phyloP scores from a whole-genome alignment of 2,329 filamentous ascomycete genomes.

The Amphichorda felina region DNA sequence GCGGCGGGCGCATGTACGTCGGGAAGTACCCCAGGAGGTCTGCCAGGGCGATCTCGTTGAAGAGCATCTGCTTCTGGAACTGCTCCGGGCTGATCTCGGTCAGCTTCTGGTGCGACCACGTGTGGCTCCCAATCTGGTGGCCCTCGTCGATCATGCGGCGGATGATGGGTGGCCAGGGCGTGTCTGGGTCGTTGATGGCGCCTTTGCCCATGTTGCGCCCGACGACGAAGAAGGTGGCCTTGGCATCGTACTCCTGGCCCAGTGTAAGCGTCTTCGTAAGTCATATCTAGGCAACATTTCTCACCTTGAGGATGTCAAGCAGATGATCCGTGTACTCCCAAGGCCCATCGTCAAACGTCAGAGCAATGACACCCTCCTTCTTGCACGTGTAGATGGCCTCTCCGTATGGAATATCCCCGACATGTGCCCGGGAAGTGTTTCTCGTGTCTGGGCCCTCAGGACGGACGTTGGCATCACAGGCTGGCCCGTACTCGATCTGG shows the following conservation, averaged over 20 bases:
- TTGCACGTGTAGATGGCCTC: conserved; percentile 31
- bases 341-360: conserved; percentile 35
- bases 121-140: conserved; percentile 48
- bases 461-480: conserved; percentile 47
- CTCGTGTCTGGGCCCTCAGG: conserved; percentile 40
- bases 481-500: conserved; percentile 46
- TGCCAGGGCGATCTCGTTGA: conserved; percentile 29
- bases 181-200: conserved; percentile 25
- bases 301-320: conserved; percentile 20
- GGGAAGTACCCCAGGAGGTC: conserved; percentile 26
- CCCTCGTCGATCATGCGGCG: conserved; percentile 36
- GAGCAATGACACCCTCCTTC: conserved; percentile 22
- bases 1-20: conserved; percentile 32
- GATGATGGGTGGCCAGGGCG: conserved; percentile 21
- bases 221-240: conserved; percentile 26
- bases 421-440: conserved; percentile 34
- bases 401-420: conserved; percentile 36
- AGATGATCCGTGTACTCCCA: conserved; percentile 27
- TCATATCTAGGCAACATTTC: neutral
- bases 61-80: conserved; percentile 26
- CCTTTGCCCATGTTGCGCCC: conserved; percentile 24
- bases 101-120: conserved; percentile 32
- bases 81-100: conserved; percentile 18
- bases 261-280: neutral
- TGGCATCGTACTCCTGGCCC: conserved; percentile 17